A percentile compares a stretch with the other conserved stretches of the same genome.
These are phyloP conservation scores for Solanum infundibuliforme DNA, from an alignment of 257 asterid genomes.

Conservation along the genomic window DNA sequence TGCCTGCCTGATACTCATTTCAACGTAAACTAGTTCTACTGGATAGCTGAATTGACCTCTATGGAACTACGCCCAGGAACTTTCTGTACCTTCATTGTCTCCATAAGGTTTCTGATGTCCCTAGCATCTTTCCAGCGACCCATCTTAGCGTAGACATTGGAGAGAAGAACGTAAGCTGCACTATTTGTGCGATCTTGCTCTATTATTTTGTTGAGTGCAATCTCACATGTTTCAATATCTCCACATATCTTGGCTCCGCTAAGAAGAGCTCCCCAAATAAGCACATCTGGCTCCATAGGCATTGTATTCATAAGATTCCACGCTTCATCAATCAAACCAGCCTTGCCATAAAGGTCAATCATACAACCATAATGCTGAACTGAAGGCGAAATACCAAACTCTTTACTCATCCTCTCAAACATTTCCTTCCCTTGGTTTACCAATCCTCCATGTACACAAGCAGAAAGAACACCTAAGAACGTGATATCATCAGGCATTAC, in stretches of 20 bases:
- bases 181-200: conserved; percentile 6
- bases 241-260: conserved; percentile 2
- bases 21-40: background rate
- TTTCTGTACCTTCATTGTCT: background rate
- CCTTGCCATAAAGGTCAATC: conserved; percentile 10
- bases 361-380: conserved; percentile 16
- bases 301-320: conserved; percentile 3
- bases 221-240: conserved; percentile 6
- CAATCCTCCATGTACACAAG: conserved; percentile 13
- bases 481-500: conserved; percentile 7
- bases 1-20: background rate
- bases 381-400: conserved; percentile 4
- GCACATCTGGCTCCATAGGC: conserved; percentile 11
- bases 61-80: conserved; percentile 9
- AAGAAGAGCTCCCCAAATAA: conserved; percentile 12
- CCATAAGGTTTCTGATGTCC: conserved; percentile 1
- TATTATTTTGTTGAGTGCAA: background rate
- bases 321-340: conserved; percentile 6
- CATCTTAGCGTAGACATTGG: conserved; percentile 9
- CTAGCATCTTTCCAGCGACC: conserved; percentile 11
- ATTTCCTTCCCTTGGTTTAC: conserved; percentile 4
- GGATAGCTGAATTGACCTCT: background rate
- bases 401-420: conserved; percentile 6
- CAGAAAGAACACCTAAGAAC: conserved; percentile 5
- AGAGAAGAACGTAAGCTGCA: conserved; percentile 9